Evolutionary conservation across 257 asterid genomes (phyloP).

Genomic region (Solanum arcanum): DNA sequence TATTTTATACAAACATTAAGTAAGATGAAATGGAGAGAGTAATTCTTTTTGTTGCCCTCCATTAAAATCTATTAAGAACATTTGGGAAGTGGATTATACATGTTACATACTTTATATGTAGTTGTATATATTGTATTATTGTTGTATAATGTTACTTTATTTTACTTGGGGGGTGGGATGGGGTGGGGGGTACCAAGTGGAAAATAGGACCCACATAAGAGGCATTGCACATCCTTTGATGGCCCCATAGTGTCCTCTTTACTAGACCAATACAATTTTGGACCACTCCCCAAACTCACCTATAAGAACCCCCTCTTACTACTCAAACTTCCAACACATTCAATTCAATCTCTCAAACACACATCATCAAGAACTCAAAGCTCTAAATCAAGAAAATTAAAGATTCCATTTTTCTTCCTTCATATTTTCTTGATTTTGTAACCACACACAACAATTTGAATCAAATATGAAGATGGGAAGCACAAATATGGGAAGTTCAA

Average conservation of each 20-base stretch:
- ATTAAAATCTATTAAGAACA: too few species aligned
- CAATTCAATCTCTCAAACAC: neutral
- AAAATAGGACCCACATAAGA: slow-evolving; percentile 31
- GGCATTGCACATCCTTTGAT: slow-evolving; percentile 54
- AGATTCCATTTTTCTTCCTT: neutral
- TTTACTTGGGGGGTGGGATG: neutral
- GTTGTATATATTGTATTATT: neutral
- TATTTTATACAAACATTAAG: neutral
- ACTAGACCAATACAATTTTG: slow-evolving; percentile 35
- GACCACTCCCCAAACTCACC: slow-evolving; percentile 26
- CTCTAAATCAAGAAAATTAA: neutral
- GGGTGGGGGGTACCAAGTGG: slow-evolving; percentile 12
- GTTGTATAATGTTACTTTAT: neutral
- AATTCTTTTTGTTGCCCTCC: neutral
- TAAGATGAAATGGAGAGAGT: neutral
- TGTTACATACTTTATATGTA: neutral
- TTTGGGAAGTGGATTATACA: neutral
- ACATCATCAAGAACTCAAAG: neutral
- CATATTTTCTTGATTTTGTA: neutral
- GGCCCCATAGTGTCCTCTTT: slow-evolving; percentile 53
- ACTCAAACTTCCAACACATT: neutral
- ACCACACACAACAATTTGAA: neutral
- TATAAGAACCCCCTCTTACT: slow-evolving; percentile 22
- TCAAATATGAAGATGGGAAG: slow-evolving; percentile 40
- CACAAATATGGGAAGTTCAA: slow-evolving; percentile 25